Percentiles rank a stretch among this genome's conserved stretches.
Evolutionary conservation across 768 basidiomycete genomes (phyloP).

Genomic region (Sutorius australiensis): DNA sequence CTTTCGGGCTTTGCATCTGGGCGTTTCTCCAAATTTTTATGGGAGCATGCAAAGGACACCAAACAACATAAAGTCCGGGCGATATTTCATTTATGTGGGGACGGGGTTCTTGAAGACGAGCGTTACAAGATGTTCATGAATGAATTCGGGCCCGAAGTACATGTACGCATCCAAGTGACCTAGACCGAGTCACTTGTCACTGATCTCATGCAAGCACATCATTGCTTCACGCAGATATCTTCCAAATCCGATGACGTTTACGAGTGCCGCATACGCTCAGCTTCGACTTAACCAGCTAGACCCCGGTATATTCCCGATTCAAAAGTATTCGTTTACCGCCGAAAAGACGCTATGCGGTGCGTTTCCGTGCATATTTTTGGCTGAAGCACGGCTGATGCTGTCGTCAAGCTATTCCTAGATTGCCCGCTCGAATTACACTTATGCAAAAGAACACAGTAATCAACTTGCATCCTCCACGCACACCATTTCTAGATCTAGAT

Average conservation of each 20-base stretch:
- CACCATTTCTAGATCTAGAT: slow-evolving; percentile 36
- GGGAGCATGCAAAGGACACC: slow-evolving; percentile 36
- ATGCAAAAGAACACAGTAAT: slow-evolving; percentile 43
- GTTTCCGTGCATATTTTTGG: slow-evolving; percentile 2
- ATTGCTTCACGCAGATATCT: slow-evolving; percentile 62
- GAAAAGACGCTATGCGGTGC: slow-evolving; percentile 36
- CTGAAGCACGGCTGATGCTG: background rate
- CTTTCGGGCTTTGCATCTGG: slow-evolving; percentile 45
- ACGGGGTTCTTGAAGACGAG: slow-evolving; percentile 63
- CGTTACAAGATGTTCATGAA: slow-evolving; percentile 72
- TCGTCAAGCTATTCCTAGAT: slow-evolving; percentile 33
- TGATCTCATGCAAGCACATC: slow-evolving; percentile 54
- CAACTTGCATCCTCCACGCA: slow-evolving; percentile 44
- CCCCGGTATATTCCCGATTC: slow-evolving; percentile 65
- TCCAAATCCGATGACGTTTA: slow-evolving; percentile 69
- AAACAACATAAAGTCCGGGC: slow-evolving; percentile 43
- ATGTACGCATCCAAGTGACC: slow-evolving; percentile 44
- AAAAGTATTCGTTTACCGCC: slow-evolving; percentile 46
- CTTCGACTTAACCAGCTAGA: slow-evolving; percentile 72
- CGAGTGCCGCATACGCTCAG: slow-evolving; percentile 67
- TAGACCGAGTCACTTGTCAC: background rate
- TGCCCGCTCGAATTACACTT: slow-evolving; percentile 44
- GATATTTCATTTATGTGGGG: slow-evolving; percentile 70
- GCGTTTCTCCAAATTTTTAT: slow-evolving; percentile 48
- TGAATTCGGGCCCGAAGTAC: slow-evolving; percentile 52